Evolutionary conservation across 495 filamentous ascomycete species (phyloP).

Genomic region (Podospora fimiseda): DNA sequence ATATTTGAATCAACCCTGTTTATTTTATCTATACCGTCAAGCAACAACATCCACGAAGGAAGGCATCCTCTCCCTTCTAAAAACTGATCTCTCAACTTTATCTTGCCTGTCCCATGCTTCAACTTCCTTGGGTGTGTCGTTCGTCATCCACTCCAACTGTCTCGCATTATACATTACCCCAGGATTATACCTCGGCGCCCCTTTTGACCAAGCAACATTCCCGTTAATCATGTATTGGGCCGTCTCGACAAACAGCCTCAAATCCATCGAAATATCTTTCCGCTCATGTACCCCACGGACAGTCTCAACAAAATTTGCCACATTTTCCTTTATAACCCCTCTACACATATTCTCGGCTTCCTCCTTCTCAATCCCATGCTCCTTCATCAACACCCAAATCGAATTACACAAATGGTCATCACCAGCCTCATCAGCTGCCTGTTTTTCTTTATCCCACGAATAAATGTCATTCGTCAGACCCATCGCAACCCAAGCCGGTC

Average conservation of each 20-base stretch:
- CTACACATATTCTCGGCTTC: conserved; percentile 13
- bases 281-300: neutral
- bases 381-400: conserved; percentile 33
- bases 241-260: neutral
- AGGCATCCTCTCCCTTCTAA: neutral
- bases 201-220: neutral
- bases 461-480: conserved; percentile 30
- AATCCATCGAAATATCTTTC: neutral
- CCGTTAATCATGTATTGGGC: neutral
- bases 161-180: neutral
- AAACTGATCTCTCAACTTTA: neutral
- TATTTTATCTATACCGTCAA: too few relatives aligned
- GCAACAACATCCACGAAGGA: neutral
- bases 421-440: conserved; percentile 15
- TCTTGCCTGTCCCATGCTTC: neutral
- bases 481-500: conserved; percentile 20
- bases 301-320: neutral
- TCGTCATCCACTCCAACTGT: neutral
- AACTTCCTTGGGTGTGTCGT: neutral
- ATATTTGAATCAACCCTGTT: too few relatives aligned
- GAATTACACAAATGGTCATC: conserved; percentile 28
- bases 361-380: conserved; percentile 19
- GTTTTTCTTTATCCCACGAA: conserved; percentile 27
- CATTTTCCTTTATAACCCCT: neutral
- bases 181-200: neutral